Evolutionary conservation across 169 alveolate genomes (phyloP), one percentile per base, ranked within the genome.

Genomic region (Babesia ovata): DNA sequence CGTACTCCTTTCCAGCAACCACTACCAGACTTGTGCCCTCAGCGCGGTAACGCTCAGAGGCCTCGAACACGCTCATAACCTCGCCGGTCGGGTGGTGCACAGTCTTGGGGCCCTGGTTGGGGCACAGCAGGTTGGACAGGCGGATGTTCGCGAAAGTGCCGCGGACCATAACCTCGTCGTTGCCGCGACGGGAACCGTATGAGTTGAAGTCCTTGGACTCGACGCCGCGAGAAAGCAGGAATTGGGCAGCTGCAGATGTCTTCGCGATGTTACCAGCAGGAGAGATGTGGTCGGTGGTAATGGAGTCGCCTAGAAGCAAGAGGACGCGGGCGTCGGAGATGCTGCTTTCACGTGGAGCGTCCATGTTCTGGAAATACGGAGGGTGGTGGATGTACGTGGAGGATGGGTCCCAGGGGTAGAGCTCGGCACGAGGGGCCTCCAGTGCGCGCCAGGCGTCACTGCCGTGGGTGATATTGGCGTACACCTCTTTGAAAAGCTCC

Each of bases 111-210:
- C 99, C 99, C 48, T 93, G 94, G 52, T 92, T 85, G 9, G 94
- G 92, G 44, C 94, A 92, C 72, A 96, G 88, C 75, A 95, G 92
- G 90, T 97, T 97, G 61, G 95, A 88, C 61, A 97, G 91, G 69
- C 99, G 92, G 44, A 96, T 94, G 86, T 97, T 97, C 28, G 99
- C 99, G 79, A 97, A 97, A 0, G 99, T 96, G 24, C 99, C 99
- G 84, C 98, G 87, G 2, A 95, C 93, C 99, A 97, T 96, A 29
- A 97, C 94, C 85, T 95, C 95, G 85, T 96, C 98, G 79, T 97
- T 97, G 42, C 99, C 99, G 79, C 99, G 93, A 49, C 99, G 91
- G 45, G 98, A 91, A 28, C 99, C 99, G 89, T 96, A 97, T 17
- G 98, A 92, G 90, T 96, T 96, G 90, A 96, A 93, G 86, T 97